These are phyloP conservation scores for Cyberlindnera maritima DNA, from an alignment of 805 yeast species.

Conservation along the genomic window DNA sequence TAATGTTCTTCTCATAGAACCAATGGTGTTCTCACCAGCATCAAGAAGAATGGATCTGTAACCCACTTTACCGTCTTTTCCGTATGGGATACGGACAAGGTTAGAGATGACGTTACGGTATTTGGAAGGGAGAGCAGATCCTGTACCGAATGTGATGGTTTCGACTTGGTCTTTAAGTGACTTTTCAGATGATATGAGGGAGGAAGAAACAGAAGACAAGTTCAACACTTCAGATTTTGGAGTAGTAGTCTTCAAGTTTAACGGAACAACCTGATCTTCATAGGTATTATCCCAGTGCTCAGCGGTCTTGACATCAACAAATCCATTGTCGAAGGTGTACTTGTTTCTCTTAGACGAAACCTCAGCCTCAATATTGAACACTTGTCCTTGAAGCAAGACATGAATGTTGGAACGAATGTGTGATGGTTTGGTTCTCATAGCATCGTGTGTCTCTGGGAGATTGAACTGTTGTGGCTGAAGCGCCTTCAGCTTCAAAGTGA, in stretches of 20 bases:
- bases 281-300: conserved; percentile 29
- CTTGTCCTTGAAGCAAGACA: conserved; percentile 23
- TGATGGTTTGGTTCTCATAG: conserved; percentile 29
- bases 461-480: conserved; percentile 41
- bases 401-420: conserved; percentile 21
- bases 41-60: conserved; percentile 64
- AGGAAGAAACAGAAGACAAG: conserved; percentile 20
- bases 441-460: conserved; percentile 34
- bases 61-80: conserved; percentile 17
- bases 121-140: conserved; percentile 84
- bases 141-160: conserved; percentile 82
- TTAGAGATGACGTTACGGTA: conserved; percentile 84
- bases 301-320: conserved; percentile 9
- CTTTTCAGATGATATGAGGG: conserved; percentile 8
- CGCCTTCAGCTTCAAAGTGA: conserved; percentile 55
- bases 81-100: conserved; percentile 65
- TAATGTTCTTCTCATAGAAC: conserved; percentile 62
- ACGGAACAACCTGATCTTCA: conserved; percentile 27
- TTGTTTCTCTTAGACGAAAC: conserved; percentile 16
- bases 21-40: conserved; percentile 94
- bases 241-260: conserved; percentile 13
- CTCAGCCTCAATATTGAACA: conserved; percentile 19
- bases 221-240: conserved; percentile 12
- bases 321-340: conserved; percentile 11
- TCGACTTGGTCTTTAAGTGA: conserved; percentile 54